Conservation (phyloP, 768 basidiomycete species). For the Pleurotus cornucopiae region DNA sequence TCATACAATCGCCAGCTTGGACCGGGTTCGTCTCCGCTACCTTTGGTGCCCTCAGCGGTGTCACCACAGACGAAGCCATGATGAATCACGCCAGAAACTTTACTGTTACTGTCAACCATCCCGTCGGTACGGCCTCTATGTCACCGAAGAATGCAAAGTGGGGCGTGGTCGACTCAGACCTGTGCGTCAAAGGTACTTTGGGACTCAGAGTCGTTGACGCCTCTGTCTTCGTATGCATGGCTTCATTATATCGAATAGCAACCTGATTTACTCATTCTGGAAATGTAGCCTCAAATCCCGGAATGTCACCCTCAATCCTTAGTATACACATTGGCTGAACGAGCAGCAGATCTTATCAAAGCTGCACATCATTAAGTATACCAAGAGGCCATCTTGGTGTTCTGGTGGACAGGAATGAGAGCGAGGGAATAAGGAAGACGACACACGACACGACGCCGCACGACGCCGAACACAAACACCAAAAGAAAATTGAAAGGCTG, state of each 20-base stretch:
- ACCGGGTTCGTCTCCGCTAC: conserved; percentile 16
- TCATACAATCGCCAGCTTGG: conserved; percentile 19
- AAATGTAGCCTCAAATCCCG: neutral
- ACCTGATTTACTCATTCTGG: neutral
- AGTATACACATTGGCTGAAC: conserved; percentile 9
- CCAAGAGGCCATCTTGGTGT: too few species aligned
- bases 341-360: conserved; percentile 10
- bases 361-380: too few species aligned
- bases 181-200: conserved; percentile 24
- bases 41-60: conserved; percentile 15
- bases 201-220: conserved; percentile 32
- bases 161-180: conserved; percentile 28
- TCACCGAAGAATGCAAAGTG: conserved; percentile 15
- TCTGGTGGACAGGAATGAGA: too few species aligned
- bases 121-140: conserved; percentile 26
- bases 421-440: too few species aligned
- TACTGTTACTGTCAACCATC: conserved; percentile 18
- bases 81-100: conserved; percentile 12
- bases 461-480: too few species aligned
- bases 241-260: neutral
- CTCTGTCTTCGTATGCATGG: conserved; percentile 12
- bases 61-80: conserved; percentile 20
- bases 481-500: too few species aligned
- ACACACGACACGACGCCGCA: too few species aligned
- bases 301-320: conserved; percentile 6